A percentile compares a stretch with the other conserved stretches of the same genome.
Conservation (phyloP, 2,329 filamentous ascomycete genomes). For the Hypoxylon sp. region DNA sequence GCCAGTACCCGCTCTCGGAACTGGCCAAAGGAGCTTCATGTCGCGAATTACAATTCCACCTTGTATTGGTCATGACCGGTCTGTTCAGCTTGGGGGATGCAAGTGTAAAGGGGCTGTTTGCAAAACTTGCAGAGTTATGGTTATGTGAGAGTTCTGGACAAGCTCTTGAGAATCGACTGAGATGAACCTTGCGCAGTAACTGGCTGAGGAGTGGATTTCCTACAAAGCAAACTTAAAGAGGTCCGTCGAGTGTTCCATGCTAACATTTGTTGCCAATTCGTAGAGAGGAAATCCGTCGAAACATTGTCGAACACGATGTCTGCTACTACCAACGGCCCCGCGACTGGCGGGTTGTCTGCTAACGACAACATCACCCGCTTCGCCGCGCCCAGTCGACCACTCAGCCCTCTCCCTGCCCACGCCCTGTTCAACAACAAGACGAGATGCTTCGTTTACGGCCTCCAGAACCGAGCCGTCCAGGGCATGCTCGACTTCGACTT, state of each 20-base stretch:
- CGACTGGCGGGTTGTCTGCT: constrained; percentile 68
- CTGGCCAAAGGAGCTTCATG: background rate
- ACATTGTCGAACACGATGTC: constrained; percentile 58
- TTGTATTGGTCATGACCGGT: constrained; percentile 1
- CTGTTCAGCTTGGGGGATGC: constrained; percentile 10
- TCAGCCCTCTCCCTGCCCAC: constrained; percentile 87
- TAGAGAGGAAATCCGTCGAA: constrained; percentile 22
- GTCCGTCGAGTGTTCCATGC: constrained; percentile 5
- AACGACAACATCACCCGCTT: constrained; percentile 99
- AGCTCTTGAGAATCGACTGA: background rate
- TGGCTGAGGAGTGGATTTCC: background rate
- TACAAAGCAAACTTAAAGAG: background rate
- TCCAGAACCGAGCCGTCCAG: constrained; percentile 92
- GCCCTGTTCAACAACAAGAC: constrained; percentile 99
- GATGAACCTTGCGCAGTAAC: constrained; percentile 5
- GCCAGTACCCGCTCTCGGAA: background rate
- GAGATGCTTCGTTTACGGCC: constrained; percentile 99
- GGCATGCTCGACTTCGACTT: constrained; percentile 99
- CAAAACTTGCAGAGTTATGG: constrained; percentile 16
- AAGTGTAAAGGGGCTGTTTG: constrained; percentile 7
- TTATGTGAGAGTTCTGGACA: constrained; percentile 2
- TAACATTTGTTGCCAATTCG: constrained; percentile 11
- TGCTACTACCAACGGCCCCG: constrained; percentile 57
- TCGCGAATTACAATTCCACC: background rate
- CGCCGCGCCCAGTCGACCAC: constrained; percentile 86